Evolutionary conservation across 371 early-diverging fungal genomes (phyloP).

Genomic region (Zancudomyces culisetae): DNA sequence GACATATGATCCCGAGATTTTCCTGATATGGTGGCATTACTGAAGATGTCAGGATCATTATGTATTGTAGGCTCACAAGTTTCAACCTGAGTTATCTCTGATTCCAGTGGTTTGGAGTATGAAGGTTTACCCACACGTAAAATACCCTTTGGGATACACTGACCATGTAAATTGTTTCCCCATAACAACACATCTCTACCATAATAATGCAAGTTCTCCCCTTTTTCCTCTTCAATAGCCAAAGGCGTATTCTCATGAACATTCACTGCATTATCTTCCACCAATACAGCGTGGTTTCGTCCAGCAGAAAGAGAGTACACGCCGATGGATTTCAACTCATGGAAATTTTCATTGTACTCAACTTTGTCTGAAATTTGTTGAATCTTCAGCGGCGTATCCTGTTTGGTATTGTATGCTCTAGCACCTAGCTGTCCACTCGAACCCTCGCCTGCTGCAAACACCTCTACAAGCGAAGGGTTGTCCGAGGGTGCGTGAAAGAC

Average conservation of each 20-base stretch:
- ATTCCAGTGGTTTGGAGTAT: neutral
- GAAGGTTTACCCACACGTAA: neutral
- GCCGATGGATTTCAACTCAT: neutral
- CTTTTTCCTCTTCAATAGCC: too few relatives aligned
- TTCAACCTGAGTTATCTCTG: neutral
- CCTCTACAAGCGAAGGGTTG: neutral
- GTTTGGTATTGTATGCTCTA: constrained; percentile 1
- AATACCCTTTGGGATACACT: neutral
- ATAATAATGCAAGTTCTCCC: neutral
- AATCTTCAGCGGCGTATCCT: constrained; percentile 1
- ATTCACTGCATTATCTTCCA: neutral
- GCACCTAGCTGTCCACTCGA: neutral
- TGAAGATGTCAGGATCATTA: neutral
- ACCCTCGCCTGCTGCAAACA: neutral
- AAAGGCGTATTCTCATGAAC: neutral
- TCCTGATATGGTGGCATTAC: neutral
- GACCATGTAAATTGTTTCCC: constrained; percentile 2
- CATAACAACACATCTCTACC: constrained; percentile 1
- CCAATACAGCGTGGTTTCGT: neutral
- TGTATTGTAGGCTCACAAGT: too few relatives aligned
- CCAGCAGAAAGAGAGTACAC: constrained; percentile 1
- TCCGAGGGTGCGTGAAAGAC: neutral
- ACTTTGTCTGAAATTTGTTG: neutral
- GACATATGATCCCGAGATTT: neutral
- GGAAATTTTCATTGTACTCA: neutral